Conservation (phyloP, 75 land plant genomes). For the Cupressus sempervirens region DNA sequence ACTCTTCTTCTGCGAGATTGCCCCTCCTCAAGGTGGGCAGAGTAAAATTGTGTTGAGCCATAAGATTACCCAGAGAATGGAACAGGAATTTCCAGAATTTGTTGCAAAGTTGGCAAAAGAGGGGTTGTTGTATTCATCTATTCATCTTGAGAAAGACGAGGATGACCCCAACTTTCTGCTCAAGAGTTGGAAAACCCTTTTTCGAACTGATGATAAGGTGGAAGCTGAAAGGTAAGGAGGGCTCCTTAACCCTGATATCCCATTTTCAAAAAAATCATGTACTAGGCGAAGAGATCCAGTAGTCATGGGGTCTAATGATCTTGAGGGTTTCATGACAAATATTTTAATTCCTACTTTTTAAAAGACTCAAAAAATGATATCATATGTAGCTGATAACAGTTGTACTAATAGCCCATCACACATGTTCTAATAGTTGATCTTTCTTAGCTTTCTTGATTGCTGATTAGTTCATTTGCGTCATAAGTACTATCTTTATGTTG, state of each 20-base stretch:
- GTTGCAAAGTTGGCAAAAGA: background rate
- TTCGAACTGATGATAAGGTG: background rate
- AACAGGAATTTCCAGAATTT: background rate
- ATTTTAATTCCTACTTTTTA: no score
- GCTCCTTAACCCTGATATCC: background rate
- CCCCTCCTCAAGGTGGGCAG: conserved; percentile 18
- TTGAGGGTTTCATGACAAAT: no score
- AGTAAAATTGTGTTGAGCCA: conserved; percentile 8
- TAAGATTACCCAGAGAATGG: conserved; percentile 9
- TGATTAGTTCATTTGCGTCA: no score
- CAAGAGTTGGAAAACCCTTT: background rate
- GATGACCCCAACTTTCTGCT: background rate
- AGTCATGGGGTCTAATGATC: no score
- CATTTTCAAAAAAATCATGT: no score
- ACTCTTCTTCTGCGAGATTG: conserved; percentile 10
- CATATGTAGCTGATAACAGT: no score
- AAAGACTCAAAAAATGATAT: no score
- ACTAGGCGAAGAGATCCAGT: no score
- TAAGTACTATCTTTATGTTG: no score
- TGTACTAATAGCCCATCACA: no score
- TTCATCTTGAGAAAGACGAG: background rate
- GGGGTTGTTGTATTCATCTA: background rate
- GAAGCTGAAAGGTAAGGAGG: background rate
- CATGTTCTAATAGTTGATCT: no score
- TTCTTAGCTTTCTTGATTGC: no score